Conservation (phyloP, 192 early-diverging fungal species). For the Backusella westeae region DNA sequence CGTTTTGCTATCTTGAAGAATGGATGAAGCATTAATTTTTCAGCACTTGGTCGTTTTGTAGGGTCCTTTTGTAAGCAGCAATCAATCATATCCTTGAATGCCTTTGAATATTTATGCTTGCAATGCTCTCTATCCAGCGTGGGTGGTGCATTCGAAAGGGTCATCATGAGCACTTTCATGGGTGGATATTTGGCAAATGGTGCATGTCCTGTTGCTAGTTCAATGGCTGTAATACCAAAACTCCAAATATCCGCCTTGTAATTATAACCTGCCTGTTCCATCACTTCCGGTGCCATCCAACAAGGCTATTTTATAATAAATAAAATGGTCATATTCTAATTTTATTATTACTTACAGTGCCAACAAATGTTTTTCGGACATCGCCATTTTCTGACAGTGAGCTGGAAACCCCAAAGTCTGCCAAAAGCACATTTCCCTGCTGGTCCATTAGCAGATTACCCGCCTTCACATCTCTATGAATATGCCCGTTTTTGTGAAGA, state of each 20-base stretch:
- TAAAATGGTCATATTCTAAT: too few species aligned
- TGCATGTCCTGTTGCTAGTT: conserved; percentile 83
- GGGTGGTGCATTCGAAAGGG: conserved; percentile 83
- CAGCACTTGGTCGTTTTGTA: conserved; percentile 65
- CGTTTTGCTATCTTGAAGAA: conserved; percentile 80
- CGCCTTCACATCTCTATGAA: conserved; percentile 72
- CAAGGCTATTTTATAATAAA: conserved; percentile 32
- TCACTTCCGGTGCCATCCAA: conserved; percentile 78
- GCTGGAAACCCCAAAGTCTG: conserved; percentile 69
- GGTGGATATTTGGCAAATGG: conserved; percentile 88
- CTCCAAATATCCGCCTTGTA: conserved; percentile 91
- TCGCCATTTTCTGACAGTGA: conserved; percentile 65
- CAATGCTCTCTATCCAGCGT: conserved; percentile 75
- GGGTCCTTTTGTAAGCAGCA: conserved; percentile 79
- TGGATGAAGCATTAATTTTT: conserved; percentile 69
- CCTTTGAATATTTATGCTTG: conserved; percentile 70
- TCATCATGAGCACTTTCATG: conserved; percentile 84
- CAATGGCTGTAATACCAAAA: conserved; percentile 86
- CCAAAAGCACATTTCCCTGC: conserved; percentile 61
- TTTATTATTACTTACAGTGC: conserved; percentile 33
- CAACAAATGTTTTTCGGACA: conserved; percentile 66
- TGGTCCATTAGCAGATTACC: conserved; percentile 67
- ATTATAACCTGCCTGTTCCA: conserved; percentile 87
- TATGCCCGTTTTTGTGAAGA: conserved; percentile 62
- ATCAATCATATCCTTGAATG: conserved; percentile 88